phyloP scores from a whole-genome alignment of 768 basidiomycete species.

The Megacollybia marginata region DNA sequence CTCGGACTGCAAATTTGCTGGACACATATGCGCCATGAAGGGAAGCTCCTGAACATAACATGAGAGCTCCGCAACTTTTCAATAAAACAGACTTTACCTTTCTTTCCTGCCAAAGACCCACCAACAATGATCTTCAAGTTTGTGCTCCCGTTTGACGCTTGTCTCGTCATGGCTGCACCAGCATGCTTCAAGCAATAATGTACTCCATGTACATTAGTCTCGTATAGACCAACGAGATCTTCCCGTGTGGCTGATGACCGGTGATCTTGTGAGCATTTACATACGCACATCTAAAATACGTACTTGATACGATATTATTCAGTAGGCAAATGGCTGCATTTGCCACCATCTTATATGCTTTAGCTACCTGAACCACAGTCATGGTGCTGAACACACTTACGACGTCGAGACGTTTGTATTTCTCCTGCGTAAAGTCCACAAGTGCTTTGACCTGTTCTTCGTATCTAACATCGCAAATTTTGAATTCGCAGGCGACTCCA shows the following conservation, averaged over 20 bases:
- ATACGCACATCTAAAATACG: neutral
- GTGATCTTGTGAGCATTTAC: neutral
- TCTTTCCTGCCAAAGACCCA: constrained; percentile 22
- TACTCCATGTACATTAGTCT: constrained; percentile 31
- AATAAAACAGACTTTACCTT: constrained; percentile 11
- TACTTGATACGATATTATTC: constrained; percentile 12
- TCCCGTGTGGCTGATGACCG: constrained; percentile 21
- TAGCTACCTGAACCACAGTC: neutral
- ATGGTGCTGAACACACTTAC: constrained; percentile 7
- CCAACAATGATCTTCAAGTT: constrained; percentile 27
- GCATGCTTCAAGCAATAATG: constrained; percentile 36
- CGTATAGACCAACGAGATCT: constrained; percentile 24
- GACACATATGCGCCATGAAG: constrained; percentile 20
- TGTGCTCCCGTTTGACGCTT: constrained; percentile 21
- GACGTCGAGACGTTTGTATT: constrained; percentile 19
- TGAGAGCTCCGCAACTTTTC: neutral
- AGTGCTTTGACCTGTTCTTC: constrained; percentile 22
- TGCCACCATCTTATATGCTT: constrained; percentile 23
- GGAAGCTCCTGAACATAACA: constrained; percentile 8
- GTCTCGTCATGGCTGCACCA: constrained; percentile 34
- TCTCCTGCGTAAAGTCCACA: constrained; percentile 13
- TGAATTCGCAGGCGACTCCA: constrained; percentile 19
- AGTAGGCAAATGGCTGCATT: constrained; percentile 21
- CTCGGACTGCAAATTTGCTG: constrained; percentile 34
- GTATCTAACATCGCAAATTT: constrained; percentile 16